Evolutionary conservation across 805 yeast species (phyloP).

Genomic region (Candida odintsovae): DNA sequence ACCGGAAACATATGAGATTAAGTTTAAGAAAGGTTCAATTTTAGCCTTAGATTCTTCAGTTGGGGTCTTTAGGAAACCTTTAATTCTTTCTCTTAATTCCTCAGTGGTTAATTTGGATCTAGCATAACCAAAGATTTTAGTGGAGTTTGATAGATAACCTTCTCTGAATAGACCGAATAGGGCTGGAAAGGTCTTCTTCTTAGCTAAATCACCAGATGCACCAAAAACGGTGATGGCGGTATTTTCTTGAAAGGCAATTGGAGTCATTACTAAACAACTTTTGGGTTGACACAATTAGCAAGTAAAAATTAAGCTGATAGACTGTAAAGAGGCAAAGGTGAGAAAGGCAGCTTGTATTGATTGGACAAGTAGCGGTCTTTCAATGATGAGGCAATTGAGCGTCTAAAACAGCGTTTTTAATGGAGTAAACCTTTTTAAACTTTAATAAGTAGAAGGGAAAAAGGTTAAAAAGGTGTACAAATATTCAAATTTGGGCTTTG

Average conservation of each 20-base stretch:
- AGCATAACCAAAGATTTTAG: slow-evolving; percentile 87
- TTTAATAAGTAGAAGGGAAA: neutral
- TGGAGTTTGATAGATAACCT: slow-evolving; percentile 65
- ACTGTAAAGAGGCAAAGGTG: neutral
- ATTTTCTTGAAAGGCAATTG: slow-evolving; percentile 49
- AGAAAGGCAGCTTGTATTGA: neutral
- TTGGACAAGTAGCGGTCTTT: neutral
- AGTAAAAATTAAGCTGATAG: neutral
- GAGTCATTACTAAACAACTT: slow-evolving; percentile 4
- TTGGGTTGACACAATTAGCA: neutral
- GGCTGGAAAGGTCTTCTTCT: slow-evolving; percentile 92
- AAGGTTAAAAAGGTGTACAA: neutral
- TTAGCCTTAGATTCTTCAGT: slow-evolving; percentile 37
- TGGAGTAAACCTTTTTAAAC: neutral
- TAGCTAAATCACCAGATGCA: slow-evolving; percentile 93
- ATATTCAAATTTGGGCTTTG: neutral
- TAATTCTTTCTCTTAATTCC: slow-evolving; percentile 64
- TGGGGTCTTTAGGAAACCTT: slow-evolving; percentile 52
- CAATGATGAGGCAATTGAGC: neutral
- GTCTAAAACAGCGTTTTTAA: neutral
- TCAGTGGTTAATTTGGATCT: slow-evolving; percentile 66
- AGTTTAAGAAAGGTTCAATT: slow-evolving; percentile 56
- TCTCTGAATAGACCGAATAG: slow-evolving; percentile 70
- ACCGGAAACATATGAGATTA: slow-evolving; percentile 68
- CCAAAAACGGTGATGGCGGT: slow-evolving; percentile 81